These are phyloP conservation scores for Triglochin maritima DNA, from an alignment of 106 monocot species.

Conservation along the genomic window DNA sequence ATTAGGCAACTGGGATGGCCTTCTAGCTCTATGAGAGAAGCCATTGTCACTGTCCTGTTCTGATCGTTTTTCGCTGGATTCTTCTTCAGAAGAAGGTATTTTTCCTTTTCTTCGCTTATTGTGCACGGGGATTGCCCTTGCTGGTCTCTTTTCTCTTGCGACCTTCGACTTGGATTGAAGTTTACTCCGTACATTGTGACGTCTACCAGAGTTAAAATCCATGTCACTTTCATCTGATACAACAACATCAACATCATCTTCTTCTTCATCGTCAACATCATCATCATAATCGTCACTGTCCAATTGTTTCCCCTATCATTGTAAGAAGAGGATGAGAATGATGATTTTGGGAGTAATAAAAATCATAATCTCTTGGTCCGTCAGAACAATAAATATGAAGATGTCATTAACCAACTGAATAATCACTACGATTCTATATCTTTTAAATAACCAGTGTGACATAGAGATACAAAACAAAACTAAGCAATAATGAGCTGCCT, in stretches of 20 bases:
- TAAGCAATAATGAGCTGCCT: too few relatives aligned
- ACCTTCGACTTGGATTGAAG: constrained; percentile 26
- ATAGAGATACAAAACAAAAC: too few relatives aligned
- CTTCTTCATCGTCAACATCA: constrained; percentile 38
- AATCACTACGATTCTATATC: too few relatives aligned
- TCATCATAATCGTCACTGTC: constrained; percentile 78
- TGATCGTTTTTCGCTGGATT: constrained; percentile 47
- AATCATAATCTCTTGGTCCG: too few relatives aligned
- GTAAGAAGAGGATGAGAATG: not conserved
- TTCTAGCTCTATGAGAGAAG: constrained; percentile 33
- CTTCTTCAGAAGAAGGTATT: constrained; percentile 55
- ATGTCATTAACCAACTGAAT: too few relatives aligned
- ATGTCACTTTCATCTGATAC: constrained; percentile 66
- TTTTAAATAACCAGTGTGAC: too few relatives aligned
- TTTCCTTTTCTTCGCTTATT: constrained; percentile 43
- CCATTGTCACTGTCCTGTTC: constrained; percentile 57
- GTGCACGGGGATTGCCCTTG: constrained; percentile 6
- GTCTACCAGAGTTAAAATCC: constrained; percentile 28
- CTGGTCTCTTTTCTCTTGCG: constrained; percentile 37
- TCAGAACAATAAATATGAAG: too few relatives aligned
- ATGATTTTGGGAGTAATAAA: too few relatives aligned
- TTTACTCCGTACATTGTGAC: constrained; percentile 21
- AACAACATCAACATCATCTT: constrained; percentile 39
- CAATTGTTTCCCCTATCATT: constrained; percentile 45
- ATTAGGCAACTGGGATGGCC: constrained; percentile 24